Evolutionary conservation across 202 grass and related monocot species (phyloP).

Genomic region (Zizania palustris): DNA sequence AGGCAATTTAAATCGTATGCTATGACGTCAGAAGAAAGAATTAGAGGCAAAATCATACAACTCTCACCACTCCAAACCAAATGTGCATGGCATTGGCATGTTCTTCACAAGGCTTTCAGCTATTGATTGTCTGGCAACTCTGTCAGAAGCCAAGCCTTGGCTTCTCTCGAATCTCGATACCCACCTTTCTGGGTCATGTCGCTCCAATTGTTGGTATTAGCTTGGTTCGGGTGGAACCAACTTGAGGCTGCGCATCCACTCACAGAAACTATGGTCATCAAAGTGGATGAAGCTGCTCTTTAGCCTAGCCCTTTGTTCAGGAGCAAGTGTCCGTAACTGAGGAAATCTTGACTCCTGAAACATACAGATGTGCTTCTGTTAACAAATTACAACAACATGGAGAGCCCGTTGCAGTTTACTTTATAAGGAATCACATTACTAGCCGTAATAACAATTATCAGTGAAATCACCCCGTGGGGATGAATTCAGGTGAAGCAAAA

Average conservation of each 20-base stretch:
- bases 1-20: conserved; percentile 15
- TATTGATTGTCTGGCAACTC: conserved; percentile 41
- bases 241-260: conserved; percentile 99
- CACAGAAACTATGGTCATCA: conserved; percentile 88
- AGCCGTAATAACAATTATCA: background rate
- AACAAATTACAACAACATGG: conserved; percentile 9
- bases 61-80: conserved; percentile 22
- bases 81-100: conserved; percentile 15
- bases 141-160: conserved; percentile 3
- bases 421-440: background rate
- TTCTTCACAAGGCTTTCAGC: conserved; percentile 33
- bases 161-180: background rate
- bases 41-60: conserved; percentile 53
- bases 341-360: conserved; percentile 95
- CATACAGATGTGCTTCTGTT: conserved; percentile 32
- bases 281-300: conserved; percentile 97
- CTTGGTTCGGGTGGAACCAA: conserved; percentile 81
- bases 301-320: conserved; percentile 68
- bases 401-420: background rate
- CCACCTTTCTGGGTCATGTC: background rate
- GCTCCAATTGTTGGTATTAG: conserved; percentile 43
- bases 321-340: conserved; percentile 65
- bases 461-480: background rate
- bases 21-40: conserved; percentile 26
- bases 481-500: conserved; percentile 23